Percentiles rank a stretch among this genome's conserved stretches.
phyloP scores from a whole-genome alignment of 371 early-diverging fungal genomes.

The Aphelidium insulamus region DNA sequence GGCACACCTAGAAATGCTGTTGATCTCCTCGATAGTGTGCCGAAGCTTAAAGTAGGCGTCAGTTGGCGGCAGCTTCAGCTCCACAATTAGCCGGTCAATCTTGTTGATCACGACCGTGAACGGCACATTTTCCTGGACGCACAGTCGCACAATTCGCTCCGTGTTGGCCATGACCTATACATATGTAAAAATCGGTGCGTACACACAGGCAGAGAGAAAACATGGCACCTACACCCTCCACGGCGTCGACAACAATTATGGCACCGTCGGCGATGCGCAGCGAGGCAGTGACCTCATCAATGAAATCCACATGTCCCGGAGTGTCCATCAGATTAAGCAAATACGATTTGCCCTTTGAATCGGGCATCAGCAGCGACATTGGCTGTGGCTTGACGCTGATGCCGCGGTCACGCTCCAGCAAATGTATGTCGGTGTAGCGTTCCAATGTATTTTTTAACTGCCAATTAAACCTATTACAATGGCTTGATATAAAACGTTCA shows the following conservation, averaged over 20 bases:
- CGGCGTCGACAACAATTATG: conserved; percentile 82
- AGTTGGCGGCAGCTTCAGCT: conserved; percentile 80
- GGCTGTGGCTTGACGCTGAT: conserved; percentile 79
- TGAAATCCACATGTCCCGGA: conserved; percentile 89
- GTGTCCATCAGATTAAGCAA: conserved; percentile 80
- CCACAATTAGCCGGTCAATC: conserved; percentile 84
- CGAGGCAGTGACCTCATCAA: conserved; percentile 77
- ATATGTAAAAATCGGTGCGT: neutral
- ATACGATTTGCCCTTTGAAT: conserved; percentile 62
- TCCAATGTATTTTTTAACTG: conserved; percentile 26
- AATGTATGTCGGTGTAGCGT: conserved; percentile 80
- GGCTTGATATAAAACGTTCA: neutral
- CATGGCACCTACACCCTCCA: conserved; percentile 90
- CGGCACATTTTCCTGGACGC: conserved; percentile 51
- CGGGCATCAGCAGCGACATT: conserved; percentile 70
- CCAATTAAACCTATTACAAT: conserved; percentile 19
- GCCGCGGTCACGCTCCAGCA: conserved; percentile 72
- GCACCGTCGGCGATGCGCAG: conserved; percentile 75
- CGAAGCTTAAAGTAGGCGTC: conserved; percentile 91
- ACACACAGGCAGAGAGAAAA: neutral
- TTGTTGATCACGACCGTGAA: conserved; percentile 84
- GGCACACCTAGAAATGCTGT: conserved; percentile 40
- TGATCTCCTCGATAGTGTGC: conserved; percentile 88
- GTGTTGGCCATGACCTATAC: conserved; percentile 68
- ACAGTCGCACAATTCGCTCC: conserved; percentile 61